Base-by-base conservation (phyloP, 1,284 basidiomycete species). In the Coniferiporia weirii region DNA sequence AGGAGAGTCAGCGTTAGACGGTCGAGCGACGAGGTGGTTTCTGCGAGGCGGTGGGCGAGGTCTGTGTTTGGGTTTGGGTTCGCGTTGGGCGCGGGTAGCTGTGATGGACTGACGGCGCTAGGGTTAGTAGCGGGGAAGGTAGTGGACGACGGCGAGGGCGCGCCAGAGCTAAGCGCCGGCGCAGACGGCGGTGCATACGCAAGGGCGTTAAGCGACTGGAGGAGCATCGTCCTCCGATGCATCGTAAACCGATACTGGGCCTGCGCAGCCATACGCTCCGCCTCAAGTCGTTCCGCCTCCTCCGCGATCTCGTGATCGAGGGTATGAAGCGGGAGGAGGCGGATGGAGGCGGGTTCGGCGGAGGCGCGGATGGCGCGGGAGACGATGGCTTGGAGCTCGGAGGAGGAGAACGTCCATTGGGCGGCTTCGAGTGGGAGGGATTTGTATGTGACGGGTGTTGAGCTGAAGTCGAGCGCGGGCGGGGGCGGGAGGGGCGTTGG, bases 371-470 rank as follows among this genome's bases (percentile, higher is more conserved):
- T 90, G 9, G 87, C 87, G 6, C 80, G 76, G 17, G 86, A 85
- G 20, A 91, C 89, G 61, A 90, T 81, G 17, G 79, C 75, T 66
- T 91, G 89, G 43, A 91, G 78, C 65, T 91, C 85, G 32, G 73
- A 63, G 0, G 84, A 87, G 32, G 80, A 79, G 59, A 90, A 79
- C 1, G 85, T 86, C 89, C 88, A 89, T 62, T 89, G 76, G 4
- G 89, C 89, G 0, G 84, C 84, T 60, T 90, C 86, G 45, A 89
- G 73, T 0, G 87, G 80, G 59, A 91, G 73, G 1, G 80, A 81
- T 59, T 84, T 85, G 81, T 82, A 89, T 43, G 76, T 72, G 19
- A 89, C 74, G 19, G 81, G 77, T 0, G 70, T 66, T 2, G 76
- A 70, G n/a, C 83, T 83, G 66, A 88, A 87, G 49, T 75, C 76